A percentile compares a stretch with the other conserved stretches of the same genome.
These are phyloP conservation scores for Pestalotiopsis sp. DNA, from an alignment of 2,329 filamentous ascomycete species.

Conservation along the genomic window DNA sequence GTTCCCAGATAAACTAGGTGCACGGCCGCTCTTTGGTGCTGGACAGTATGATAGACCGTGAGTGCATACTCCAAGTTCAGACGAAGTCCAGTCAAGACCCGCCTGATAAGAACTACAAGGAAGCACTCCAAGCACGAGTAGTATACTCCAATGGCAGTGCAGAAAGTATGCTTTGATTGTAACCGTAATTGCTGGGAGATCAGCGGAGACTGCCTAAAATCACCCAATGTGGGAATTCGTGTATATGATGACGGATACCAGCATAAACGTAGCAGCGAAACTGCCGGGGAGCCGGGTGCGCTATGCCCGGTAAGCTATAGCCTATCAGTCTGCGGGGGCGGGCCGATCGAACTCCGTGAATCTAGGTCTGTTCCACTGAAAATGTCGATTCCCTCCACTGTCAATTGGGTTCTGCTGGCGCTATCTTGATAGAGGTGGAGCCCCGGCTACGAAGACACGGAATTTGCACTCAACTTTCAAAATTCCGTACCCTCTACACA, in stretches of 20 bases:
- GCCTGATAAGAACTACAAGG: background rate
- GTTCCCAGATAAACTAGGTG: background rate
- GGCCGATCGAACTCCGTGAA: constrained; percentile 1
- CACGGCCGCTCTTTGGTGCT: background rate
- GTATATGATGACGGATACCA: background rate
- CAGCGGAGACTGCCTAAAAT: constrained; percentile 3
- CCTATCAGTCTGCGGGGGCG: background rate
- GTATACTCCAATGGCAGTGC: background rate
- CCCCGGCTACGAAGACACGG: background rate
- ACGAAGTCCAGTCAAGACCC: background rate
- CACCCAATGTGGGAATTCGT: background rate
- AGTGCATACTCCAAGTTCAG: background rate
- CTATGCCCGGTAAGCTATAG: background rate
- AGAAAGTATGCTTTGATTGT: background rate
- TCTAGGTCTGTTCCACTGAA: background rate
- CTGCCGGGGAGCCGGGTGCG: background rate
- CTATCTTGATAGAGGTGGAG: background rate
- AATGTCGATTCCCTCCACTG: background rate
- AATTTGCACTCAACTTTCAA: background rate
- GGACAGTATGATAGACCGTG: background rate
- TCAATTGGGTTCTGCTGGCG: background rate
- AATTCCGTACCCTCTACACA: background rate
- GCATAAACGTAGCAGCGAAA: background rate
- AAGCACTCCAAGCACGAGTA: background rate
- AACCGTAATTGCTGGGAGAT: background rate